These are phyloP conservation scores for Penicillium fimorum DNA, from an alignment of 495 filamentous ascomycete genomes.

Conservation along the genomic window DNA sequence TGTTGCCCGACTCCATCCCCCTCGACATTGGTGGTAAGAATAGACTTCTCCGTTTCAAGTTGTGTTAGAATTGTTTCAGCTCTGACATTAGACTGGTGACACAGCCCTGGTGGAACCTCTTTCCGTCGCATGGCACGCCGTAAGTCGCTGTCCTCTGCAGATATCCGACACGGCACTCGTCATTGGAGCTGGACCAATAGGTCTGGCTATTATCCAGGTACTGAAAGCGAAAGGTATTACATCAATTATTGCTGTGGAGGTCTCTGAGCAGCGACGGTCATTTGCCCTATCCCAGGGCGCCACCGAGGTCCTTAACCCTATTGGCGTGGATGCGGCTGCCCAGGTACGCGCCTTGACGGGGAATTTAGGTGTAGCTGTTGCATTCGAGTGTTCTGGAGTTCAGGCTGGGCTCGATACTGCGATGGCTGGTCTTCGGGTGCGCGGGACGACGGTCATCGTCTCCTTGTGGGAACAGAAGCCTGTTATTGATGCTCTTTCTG, in stretches of 20 bases:
- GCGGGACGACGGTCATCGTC: constrained; percentile 26
- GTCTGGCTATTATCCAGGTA: constrained; percentile 58
- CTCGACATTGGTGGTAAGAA: constrained; percentile 30
- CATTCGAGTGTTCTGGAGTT: constrained; percentile 33
- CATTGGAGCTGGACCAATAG: constrained; percentile 62
- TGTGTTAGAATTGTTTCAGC: constrained; percentile 4
- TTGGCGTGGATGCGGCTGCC: constrained; percentile 20
- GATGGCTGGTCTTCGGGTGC: constrained; percentile 21
- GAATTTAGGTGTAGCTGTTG: constrained; percentile 17
- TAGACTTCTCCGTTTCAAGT: constrained; percentile 18
- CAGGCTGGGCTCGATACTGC: constrained; percentile 32
- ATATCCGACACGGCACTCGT: constrained; percentile 51
- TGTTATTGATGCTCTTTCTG: constrained; percentile 21
- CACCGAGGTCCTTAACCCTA: constrained; percentile 23
- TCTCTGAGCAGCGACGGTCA: constrained; percentile 19
- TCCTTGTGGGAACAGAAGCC: constrained; percentile 31
- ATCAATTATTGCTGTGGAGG: constrained; percentile 52
- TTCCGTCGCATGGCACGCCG: constrained; percentile 66
- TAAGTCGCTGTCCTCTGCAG: constrained; percentile 53
- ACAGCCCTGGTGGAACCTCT: constrained; percentile 60
- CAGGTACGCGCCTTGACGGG: constrained; percentile 21
- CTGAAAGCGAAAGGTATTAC: constrained; percentile 49
- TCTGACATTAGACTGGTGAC: background rate
- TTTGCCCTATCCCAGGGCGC: constrained; percentile 24
- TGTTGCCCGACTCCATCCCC: constrained; percentile 25